Evolutionary conservation across 148 eudicot genomes (phyloP).

Genomic region (Rhododendron kiyosumense): DNA sequence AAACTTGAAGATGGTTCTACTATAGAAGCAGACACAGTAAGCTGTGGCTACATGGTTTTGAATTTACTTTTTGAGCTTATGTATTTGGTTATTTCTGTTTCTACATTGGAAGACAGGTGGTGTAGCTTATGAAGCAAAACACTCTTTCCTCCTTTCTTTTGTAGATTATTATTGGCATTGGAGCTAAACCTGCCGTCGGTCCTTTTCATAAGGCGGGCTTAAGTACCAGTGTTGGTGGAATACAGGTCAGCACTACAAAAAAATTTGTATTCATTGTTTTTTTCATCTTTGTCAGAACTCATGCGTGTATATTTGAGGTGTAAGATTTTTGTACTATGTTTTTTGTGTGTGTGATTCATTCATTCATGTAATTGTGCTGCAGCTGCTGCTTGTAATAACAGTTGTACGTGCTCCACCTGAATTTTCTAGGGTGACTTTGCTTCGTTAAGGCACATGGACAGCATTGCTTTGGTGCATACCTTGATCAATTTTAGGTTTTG

Average conservation of each 20-base stretch:
- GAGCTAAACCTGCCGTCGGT: slow-evolving; percentile 84
- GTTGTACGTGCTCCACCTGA: not conserved
- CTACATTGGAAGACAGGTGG: not conserved
- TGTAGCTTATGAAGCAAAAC: not conserved
- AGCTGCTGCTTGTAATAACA: not conserved
- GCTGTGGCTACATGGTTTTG: slow-evolving; percentile 10
- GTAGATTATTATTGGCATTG: slow-evolving; percentile 91
- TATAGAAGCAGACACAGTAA: slow-evolving; percentile 87
- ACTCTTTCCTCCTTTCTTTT: slow-evolving; percentile 3
- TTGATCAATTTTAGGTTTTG: not conserved
- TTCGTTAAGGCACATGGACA: not conserved
- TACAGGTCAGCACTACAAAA: slow-evolving; percentile 51
- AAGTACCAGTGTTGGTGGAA: slow-evolving; percentile 73
- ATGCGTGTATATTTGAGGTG: not conserved
- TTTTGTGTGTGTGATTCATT: not conserved
- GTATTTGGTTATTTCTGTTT: not conserved
- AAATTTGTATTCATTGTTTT: not conserved
- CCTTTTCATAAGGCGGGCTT: slow-evolving; percentile 70
- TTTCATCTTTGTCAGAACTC: not conserved
- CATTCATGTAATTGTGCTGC: not conserved
- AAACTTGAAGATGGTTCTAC: slow-evolving; percentile 84
- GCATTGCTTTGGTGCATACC: not conserved
- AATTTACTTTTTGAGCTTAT: not conserved
- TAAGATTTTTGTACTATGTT: not conserved
- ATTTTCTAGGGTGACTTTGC: not conserved